A percentile compares a stretch with the other conserved stretches of the same genome.
These are phyloP conservation scores for Mycena galericulata DNA, from an alignment of 768 basidiomycete species.

Conservation along the genomic window DNA sequence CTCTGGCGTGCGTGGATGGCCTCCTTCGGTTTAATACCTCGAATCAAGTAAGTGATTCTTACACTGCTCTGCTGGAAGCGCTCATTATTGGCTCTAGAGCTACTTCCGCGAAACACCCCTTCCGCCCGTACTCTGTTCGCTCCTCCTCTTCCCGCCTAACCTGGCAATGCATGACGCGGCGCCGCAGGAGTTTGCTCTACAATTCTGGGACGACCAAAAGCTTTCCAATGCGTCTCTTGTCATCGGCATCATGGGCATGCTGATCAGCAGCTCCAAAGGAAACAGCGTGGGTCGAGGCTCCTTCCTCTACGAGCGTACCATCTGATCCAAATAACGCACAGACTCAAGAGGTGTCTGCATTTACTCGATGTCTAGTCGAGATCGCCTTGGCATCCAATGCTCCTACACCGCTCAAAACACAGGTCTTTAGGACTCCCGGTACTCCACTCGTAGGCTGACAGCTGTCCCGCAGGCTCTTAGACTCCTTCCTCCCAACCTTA, in stretches of 20 bases:
- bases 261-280: constrained; percentile 77
- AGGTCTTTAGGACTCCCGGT: constrained; percentile 60
- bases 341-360: constrained; percentile 69
- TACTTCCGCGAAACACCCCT: constrained; percentile 94
- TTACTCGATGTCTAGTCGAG: constrained; percentile 86
- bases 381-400: constrained; percentile 94
- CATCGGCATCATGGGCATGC: constrained; percentile 86
- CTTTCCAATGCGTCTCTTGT: constrained; percentile 82
- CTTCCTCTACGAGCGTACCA: constrained; percentile 8
- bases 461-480: constrained; percentile 53
- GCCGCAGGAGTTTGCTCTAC: constrained; percentile 93
- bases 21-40: constrained; percentile 93
- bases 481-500: constrained; percentile 59
- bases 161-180: constrained; percentile 66
- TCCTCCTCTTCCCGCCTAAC: constrained; percentile 77
- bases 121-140: constrained; percentile 72
- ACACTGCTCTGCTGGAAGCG: background rate
- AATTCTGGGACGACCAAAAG: constrained; percentile 97
- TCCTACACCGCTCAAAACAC: constrained; percentile 87
- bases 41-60: constrained; percentile 76
- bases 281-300: constrained; percentile 59
- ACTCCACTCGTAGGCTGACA: constrained; percentile 28
- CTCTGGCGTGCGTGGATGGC: constrained; percentile 87
- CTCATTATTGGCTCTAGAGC: constrained; percentile 66
- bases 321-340: constrained; percentile 45